phyloP scores from a whole-genome alignment of 1,284 basidiomycete genomes.

The Bondarzewia mesenterica region DNA sequence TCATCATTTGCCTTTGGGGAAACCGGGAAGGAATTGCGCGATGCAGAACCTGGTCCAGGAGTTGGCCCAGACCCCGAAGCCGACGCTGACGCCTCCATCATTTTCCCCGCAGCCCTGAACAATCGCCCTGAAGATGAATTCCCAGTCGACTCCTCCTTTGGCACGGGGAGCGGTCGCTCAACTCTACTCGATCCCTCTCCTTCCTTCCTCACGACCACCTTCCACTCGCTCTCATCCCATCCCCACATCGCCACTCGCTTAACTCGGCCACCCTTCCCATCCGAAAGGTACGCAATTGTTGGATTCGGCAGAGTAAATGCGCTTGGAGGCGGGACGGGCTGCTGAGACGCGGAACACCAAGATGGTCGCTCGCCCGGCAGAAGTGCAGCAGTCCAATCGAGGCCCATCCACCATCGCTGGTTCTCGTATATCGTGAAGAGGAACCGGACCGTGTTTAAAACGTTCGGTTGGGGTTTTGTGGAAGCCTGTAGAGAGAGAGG shows the following conservation, averaged over 20 bases:
- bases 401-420: slow-evolving; percentile 89
- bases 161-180: slow-evolving; percentile 46
- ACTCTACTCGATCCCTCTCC: slow-evolving; percentile 39
- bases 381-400: slow-evolving; percentile 90
- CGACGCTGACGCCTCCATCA: slow-evolving; percentile 37
- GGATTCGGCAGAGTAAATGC: slow-evolving; percentile 50
- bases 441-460: slow-evolving; percentile 46
- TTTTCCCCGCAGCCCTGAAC: slow-evolving; percentile 19
- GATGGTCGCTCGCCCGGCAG: slow-evolving; percentile 86
- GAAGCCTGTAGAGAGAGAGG: slow-evolving; percentile 4
- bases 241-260: slow-evolving; percentile 74
- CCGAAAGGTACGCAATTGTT: slow-evolving; percentile 42
- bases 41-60: slow-evolving; percentile 18
- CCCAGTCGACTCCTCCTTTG: slow-evolving; percentile 37
- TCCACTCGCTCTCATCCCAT: slow-evolving; percentile 88
- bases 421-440: slow-evolving; percentile 89
- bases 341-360: slow-evolving; percentile 65
- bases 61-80: slow-evolving; percentile 18
- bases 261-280: slow-evolving; percentile 39
- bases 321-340: slow-evolving; percentile 56
- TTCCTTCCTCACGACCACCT: slow-evolving; percentile 57
- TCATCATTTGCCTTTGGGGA: slow-evolving; percentile 11
- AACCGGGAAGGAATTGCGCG: slow-evolving; percentile 5
- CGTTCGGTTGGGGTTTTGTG: slow-evolving; percentile 16
- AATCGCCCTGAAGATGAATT: slow-evolving; percentile 22